phyloP scores from a whole-genome alignment of 495 filamentous ascomycete species.

The Xylaria venustula region DNA sequence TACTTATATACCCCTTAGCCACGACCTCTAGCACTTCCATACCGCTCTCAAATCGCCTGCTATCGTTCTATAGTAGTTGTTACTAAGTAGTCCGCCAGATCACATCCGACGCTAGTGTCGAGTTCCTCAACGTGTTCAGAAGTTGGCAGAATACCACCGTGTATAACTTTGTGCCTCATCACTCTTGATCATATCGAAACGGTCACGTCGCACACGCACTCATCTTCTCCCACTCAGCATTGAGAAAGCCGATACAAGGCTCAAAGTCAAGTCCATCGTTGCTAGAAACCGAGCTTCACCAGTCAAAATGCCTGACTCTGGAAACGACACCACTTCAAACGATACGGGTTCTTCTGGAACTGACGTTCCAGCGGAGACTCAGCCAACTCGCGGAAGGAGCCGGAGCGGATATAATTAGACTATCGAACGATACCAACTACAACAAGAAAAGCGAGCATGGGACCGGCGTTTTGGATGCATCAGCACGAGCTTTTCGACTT shows the following conservation, averaged over 20 bases:
- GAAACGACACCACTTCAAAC: slow-evolving; percentile 9
- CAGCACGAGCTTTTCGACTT: neutral
- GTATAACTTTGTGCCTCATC: neutral
- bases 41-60: neutral
- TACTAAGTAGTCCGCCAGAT: neutral
- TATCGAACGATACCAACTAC: neutral
- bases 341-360: slow-evolving; percentile 11
- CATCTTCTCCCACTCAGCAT: too few species aligned
- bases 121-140: too few species aligned
- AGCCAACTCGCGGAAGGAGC: slow-evolving; percentile 13
- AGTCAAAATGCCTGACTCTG: slow-evolving; percentile 15
- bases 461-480: slow-evolving; percentile 6
- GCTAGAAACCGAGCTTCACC: neutral
- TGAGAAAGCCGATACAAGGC: too few species aligned
- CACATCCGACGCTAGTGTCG: too few species aligned
- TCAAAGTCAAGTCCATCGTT: neutral
- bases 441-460: neutral
- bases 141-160: too few species aligned
- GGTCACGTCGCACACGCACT: too few species aligned
- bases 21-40: neutral
- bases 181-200: neutral
- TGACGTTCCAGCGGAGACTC: neutral
- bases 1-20: neutral
- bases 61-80: neutral
- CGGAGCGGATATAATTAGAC: slow-evolving; percentile 17